These are phyloP conservation scores for Hymenoscyphus infarciens DNA, from an alignment of 2,329 filamentous ascomycete genomes.

Conservation along the genomic window DNA sequence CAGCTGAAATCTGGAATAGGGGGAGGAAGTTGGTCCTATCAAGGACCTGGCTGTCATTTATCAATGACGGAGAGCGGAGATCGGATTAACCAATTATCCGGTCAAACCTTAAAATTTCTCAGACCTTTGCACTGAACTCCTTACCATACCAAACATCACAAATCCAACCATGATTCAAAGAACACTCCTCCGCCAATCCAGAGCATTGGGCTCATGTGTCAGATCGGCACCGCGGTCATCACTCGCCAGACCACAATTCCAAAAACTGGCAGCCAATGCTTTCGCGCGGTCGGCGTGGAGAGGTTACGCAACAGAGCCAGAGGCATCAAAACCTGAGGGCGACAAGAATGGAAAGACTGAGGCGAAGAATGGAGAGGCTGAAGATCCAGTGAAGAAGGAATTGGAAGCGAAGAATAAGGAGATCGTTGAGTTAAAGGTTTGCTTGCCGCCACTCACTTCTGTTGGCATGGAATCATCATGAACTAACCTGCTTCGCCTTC, in stretches of 20 bases:
- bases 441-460: slow-evolving; percentile 11
- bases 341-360: slow-evolving; percentile 31
- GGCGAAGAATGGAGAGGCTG: slow-evolving; percentile 36
- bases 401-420: slow-evolving; percentile 70
- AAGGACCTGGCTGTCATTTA: background rate
- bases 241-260: slow-evolving; percentile 37
- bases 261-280: slow-evolving; percentile 36
- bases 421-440: slow-evolving; percentile 70
- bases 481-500: slow-evolving; percentile 9
- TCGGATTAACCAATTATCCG: background rate
- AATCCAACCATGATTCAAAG: slow-evolving; percentile 46
- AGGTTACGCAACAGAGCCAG: slow-evolving; percentile 41
- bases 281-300: slow-evolving; percentile 22
- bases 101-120: background rate
- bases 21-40: background rate
- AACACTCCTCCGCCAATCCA: slow-evolving; percentile 46
- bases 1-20: background rate
- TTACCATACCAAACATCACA: slow-evolving; percentile 21
- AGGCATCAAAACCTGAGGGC: slow-evolving; percentile 42
- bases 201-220: slow-evolving; percentile 39
- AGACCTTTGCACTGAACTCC: background rate
- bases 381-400: slow-evolving; percentile 56
- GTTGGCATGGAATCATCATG: background rate
- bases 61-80: background rate
- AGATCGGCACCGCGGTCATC: slow-evolving; percentile 24